Base-by-base conservation (phyloP, 2,329 filamentous ascomycete species). In the Lasiodiplodia sp. region DNA sequence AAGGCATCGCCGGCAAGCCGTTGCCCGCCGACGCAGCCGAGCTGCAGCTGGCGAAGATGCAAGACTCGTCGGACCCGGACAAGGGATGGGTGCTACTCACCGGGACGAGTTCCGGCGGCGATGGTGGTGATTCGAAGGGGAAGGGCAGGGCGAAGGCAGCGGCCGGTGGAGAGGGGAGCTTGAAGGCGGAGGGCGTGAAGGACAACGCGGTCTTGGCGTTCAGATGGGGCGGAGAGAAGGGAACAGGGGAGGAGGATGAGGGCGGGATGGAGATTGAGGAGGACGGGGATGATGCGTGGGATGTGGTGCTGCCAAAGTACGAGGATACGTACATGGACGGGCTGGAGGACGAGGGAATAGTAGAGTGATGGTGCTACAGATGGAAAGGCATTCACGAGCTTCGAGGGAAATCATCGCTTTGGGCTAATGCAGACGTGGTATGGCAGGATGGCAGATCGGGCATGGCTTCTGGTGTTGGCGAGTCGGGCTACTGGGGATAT, bases 11-110 rank as follows among this genome's bases (percentile, higher is more conserved):
- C 47, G 71, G 76, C 16, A 74, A 80, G 47, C 63, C 75, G 0
- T 77, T 85, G 2, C 84, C 84, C 1, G 37, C 73, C 5, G 77
- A 76, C 3, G 70, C 81, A 2, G 74, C 76, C 8, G 78, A 80
- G 3, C 79, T 85, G 57, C 73, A 78, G 28, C 73, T 86, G 44
- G 84, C 79, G 7, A 76, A 77, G 47, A 78, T 81, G 1, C 69
- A 76, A 37, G 81, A 85, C 71, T 70, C 76, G 47, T 77, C 80
- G 69, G 79, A 84, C 34, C 72, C 81, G 1, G 71, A 69, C 18
- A 71, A 77, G 40, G 83, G 83, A 49, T 85, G 82, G 73, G 71
- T 74, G 31, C 75, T 80, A 47, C 71, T 80, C n/a, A 72, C 72
- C 2, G 70, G 70, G 11, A 72, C 72, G 23, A 72, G 64, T 4